phyloP scores from a whole-genome alignment of 108 stramenopile species.

The Epipyxis sp. region DNA sequence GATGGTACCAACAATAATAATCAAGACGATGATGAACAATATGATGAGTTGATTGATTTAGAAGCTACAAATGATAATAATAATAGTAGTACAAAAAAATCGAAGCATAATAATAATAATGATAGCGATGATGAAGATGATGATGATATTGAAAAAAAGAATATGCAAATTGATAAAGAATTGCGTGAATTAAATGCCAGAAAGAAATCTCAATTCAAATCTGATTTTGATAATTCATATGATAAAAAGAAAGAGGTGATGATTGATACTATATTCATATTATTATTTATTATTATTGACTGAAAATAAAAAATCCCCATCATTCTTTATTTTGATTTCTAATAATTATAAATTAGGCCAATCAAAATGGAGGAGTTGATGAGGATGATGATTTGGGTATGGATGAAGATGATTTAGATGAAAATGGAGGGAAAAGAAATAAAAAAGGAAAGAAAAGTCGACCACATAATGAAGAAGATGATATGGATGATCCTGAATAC shows the following conservation, averaged over 20 bases:
- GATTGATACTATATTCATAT: too few relatives aligned
- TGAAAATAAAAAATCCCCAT: too few relatives aligned
- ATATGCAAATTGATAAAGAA: conserved; percentile 69
- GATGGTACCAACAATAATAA: too few relatives aligned
- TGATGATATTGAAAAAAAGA: conserved; percentile 31
- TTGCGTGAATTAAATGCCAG: conserved; percentile 71
- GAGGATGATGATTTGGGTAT: not conserved
- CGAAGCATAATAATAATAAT: not conserved
- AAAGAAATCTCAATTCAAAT: conserved; percentile 71
- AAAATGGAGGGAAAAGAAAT: too few relatives aligned
- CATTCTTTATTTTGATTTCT: too few relatives aligned
- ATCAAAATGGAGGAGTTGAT: not conserved
- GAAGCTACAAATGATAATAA: conserved; percentile 51
- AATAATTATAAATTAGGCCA: not conserved
- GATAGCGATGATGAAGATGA: conserved; percentile 33
- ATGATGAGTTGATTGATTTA: conserved; percentile 89
- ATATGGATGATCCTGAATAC: too few relatives aligned
- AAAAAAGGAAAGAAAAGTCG: too few relatives aligned
- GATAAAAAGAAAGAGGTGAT: conserved; percentile 4
- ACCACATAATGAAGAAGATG: too few relatives aligned
- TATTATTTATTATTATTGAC: too few relatives aligned
- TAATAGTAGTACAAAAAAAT: not conserved
- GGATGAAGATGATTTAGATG: not conserved
- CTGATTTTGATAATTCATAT: conserved; percentile 59
- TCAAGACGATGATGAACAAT: conserved; percentile 40